Evolutionary conservation across 257 asterid genomes (phyloP).

Genomic region (Fraxinus pennsylvanica): DNA sequence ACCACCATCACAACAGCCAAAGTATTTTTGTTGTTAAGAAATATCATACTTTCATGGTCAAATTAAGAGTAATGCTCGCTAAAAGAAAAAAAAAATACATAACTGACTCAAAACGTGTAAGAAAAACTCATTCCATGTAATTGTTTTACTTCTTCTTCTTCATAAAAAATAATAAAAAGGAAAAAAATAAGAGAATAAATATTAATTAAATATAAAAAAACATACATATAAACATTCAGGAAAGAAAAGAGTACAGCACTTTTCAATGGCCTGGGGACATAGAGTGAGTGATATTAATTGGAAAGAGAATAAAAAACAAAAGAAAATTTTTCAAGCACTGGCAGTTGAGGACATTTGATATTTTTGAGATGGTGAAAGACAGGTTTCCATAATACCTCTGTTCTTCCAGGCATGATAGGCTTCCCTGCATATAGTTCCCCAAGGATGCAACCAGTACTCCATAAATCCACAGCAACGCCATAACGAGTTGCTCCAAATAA

Average conservation of each 20-base stretch:
- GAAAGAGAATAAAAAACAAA: background rate
- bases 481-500: constrained; percentile 79
- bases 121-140: background rate
- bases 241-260: background rate
- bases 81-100: too few relatives aligned
- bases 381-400: constrained; percentile 61
- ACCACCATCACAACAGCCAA: background rate
- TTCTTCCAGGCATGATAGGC: constrained; percentile 95
- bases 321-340: too few relatives aligned
- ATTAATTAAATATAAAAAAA: too few relatives aligned
- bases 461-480: constrained; percentile 82
- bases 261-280: background rate
- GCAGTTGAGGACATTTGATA: background rate
- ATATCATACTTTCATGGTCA: background rate
- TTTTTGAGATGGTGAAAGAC: background rate
- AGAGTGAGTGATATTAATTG: background rate
- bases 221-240: background rate
- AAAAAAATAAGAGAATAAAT: too few relatives aligned
- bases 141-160: background rate
- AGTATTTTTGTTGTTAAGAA: background rate
- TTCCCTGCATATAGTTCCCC: constrained; percentile 83
- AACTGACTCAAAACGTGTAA: too few relatives aligned
- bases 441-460: constrained; percentile 93
- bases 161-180: background rate
- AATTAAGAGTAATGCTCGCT: too few relatives aligned